Evolutionary conservation across 495 filamentous ascomycete genomes (phyloP).

Genomic region (Podospora bellae-mahoneyi): DNA sequence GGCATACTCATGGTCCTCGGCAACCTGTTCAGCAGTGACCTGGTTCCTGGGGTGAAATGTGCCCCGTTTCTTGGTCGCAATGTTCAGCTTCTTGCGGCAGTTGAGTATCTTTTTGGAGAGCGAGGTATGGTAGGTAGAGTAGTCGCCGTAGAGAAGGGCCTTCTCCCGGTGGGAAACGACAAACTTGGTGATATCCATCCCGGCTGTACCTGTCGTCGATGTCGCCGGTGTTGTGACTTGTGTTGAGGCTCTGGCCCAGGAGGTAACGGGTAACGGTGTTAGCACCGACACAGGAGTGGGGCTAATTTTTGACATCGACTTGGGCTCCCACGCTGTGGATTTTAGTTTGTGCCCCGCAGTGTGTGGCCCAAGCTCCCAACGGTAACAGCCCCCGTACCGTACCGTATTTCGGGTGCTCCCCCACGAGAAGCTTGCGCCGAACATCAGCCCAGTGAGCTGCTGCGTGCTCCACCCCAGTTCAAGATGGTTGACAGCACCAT

Average conservation of each 20-base stretch:
- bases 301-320: neutral
- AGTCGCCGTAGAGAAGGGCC: constrained; percentile 81
- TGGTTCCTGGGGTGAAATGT: constrained; percentile 73
- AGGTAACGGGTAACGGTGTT: neutral
- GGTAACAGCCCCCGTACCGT: neutral
- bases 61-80: constrained; percentile 74
- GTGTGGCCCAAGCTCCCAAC: neutral
- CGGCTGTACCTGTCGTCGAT: neutral
- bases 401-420: neutral
- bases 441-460: neutral
- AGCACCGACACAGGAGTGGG: neutral
- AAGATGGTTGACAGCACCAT: neutral
- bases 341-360: neutral
- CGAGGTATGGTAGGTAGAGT: constrained; percentile 77
- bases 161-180: constrained; percentile 73
- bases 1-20: constrained; percentile 69
- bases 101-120: constrained; percentile 78
- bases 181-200: constrained; percentile 89
- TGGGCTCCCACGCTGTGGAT: neutral
- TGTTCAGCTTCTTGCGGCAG: constrained; percentile 76
- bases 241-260: neutral
- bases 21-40: constrained; percentile 74
- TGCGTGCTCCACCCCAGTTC: neutral
- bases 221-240: neutral
- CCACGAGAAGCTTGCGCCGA: neutral